Evolutionary conservation across 1,284 basidiomycete genomes (phyloP).

Genomic region (Singerocomus inundabilis): DNA sequence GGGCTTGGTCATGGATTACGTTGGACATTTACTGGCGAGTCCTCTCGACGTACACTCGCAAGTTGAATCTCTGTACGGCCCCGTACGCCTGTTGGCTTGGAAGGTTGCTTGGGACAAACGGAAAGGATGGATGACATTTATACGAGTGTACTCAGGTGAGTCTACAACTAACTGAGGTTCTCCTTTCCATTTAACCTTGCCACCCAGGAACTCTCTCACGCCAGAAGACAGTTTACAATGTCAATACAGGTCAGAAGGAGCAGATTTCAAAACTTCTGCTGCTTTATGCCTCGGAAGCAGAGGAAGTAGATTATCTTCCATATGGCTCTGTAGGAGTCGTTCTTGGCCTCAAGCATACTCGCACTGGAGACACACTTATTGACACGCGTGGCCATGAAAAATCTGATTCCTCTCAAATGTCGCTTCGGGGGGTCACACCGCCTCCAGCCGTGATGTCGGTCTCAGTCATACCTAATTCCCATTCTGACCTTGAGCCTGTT

Average conservation of each 20-base stretch:
- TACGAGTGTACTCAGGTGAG: slow-evolving; percentile 83
- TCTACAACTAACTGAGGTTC: background rate
- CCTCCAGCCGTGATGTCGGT: slow-evolving; percentile 78
- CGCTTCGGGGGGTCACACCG: slow-evolving; percentile 66
- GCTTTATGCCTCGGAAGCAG: slow-evolving; percentile 75
- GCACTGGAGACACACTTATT: slow-evolving; percentile 86
- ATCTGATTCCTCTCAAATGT: slow-evolving; percentile 29
- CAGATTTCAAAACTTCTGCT: slow-evolving; percentile 75
- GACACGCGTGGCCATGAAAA: slow-evolving; percentile 41
- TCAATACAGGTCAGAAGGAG: slow-evolving; percentile 69
- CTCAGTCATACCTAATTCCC: slow-evolving; percentile 78
- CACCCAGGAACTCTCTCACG: slow-evolving; percentile 62
- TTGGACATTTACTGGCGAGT: slow-evolving; percentile 77
- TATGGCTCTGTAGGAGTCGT: slow-evolving; percentile 86
- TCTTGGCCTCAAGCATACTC: slow-evolving; percentile 77
- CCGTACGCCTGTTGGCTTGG: slow-evolving; percentile 75
- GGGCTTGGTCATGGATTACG: slow-evolving; percentile 77
- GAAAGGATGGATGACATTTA: slow-evolving; percentile 89
- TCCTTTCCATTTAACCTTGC: slow-evolving; percentile 3
- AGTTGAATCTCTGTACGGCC: slow-evolving; percentile 43
- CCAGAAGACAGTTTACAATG: slow-evolving; percentile 65
- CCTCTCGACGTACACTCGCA: slow-evolving; percentile 62
- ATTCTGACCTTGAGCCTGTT: slow-evolving; percentile 75
- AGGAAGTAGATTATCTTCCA: slow-evolving; percentile 78
- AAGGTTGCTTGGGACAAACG: slow-evolving; percentile 86